Evolutionary conservation across 805 yeast species (phyloP), one percentile per base, ranked within the genome.

Genomic region (Starmerella stellata): DNA sequence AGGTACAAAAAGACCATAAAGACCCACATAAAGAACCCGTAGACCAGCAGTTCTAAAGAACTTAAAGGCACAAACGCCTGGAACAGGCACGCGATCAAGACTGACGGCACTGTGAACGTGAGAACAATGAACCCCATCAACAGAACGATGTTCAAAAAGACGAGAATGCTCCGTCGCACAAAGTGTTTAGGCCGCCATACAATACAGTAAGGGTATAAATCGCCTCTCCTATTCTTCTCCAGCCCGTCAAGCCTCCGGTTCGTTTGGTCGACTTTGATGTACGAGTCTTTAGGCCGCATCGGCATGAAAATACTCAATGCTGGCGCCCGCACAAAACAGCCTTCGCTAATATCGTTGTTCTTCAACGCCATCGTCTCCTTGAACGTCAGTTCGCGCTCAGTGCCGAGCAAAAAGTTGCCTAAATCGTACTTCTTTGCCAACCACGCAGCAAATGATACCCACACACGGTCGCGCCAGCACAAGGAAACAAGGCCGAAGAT

Each of bases 151-250:
- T 28, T 32, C 14, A 71, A 53, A 53, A 60, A 50, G 7, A 58
- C 44, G 18, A 71, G 57, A 33, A 78, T 53, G 27, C 82, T 65
- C 42, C 95, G 65, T 2, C 51, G 24, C 37, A 72, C 66, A 56
- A 87, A 80, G 36, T 66, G 48, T 2, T 93, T 93, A 4, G 99
- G 96, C 34, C 81, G 65, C 58, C 85, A 92, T 2, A 85, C 95
- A 21, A 85, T 70, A 2, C 70, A 65, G 56, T 85, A 82, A 2
- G 58, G 56, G 40, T 63, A 60, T 21, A 62, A 59, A 20, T 60
- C 60, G 15, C 60, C 61, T 14, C 62, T 64, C n/a, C 41, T 46
- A 21, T 45, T 46, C 14, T 53, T 58, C 35, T 78, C 55, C 13
- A 78, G 64, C 36, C 68, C 63, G 16, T 53, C 56, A 36, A 77